Evolutionary conservation across 139 green algal species (phyloP), one percentile per base, ranked within the genome.

Genomic region (Helicosporidium sp.): DNA sequence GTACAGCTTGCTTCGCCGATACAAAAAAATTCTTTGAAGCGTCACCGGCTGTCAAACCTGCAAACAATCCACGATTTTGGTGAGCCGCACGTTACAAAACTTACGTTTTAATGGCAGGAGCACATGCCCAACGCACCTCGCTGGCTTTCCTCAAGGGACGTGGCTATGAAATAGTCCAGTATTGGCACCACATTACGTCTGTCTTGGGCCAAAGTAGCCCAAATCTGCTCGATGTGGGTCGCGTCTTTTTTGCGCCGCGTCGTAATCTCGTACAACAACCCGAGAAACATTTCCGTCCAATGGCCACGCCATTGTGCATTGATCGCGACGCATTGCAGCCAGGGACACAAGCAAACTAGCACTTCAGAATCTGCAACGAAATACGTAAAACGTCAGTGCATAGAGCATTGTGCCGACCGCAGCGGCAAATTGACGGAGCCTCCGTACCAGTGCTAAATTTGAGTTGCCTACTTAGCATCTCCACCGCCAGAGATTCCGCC

Each of bases 301-400:
- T 64, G 62, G 33, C 68, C 64, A 51, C 80, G 75, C 74, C 76
- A 87, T 23, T 77, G 61, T 2, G 73, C 59, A 0, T 54, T 51
- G 23, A 95, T 73, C 48, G 60, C 73, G 13, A 93, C 59, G 58
- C 82, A 80, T 28, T 86, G 69, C 57, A 93, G 77, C 85, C 85
- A 95, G 17, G 85, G 81, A 19, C 71, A 65, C 34, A 95, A 70
- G 51, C 69, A 78, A 22, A 66, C 65, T 41, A 95, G 69, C 42
- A 83, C 68, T 8, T 74, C 59, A 3, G 28, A 25, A 16, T 22
- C 41, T 37, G 13, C 23, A 13, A 37, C 1, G 31, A 18, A 37
- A 37, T 37, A 37, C 13, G 31, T 13, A 37, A 37, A 37, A 37
- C 31, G 13, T n/a, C n/a, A n/a, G n/a, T n/a, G n/a, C n/a, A n/a